Percentiles rank a stretch among this genome's conserved stretches.
These are phyloP conservation scores for Zopfochytrium polystomum DNA, from an alignment of 371 early-diverging fungal species.

Conservation along the genomic window DNA sequence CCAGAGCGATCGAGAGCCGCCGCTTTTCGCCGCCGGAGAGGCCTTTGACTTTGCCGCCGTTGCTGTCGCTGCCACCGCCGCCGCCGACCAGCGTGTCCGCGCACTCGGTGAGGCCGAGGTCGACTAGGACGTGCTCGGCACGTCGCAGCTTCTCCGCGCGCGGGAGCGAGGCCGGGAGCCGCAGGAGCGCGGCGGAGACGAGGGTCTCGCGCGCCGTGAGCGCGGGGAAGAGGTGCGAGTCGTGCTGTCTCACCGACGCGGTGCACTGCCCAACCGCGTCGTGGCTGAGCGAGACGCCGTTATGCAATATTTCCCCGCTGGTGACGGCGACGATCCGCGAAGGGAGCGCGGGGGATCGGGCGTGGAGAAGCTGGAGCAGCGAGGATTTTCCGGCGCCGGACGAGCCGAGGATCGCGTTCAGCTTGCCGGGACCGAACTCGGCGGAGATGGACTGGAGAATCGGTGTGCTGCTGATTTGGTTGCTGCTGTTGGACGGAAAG, in stretches of 20 bases:
- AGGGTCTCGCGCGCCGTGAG: slow-evolving; percentile 42
- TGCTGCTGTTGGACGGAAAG: no score
- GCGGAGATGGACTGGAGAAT: slow-evolving; percentile 58
- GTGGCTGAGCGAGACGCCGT: slow-evolving; percentile 15
- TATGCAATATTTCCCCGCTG: slow-evolving; percentile 30
- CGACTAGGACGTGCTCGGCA: slow-evolving; percentile 39
- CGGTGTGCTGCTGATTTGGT: no score
- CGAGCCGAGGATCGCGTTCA: slow-evolving; percentile 74
- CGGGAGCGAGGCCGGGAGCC: slow-evolving; percentile 31
- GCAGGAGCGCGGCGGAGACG: slow-evolving; percentile 32
- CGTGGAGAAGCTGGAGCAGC: slow-evolving; percentile 59
- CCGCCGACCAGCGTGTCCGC: slow-evolving; percentile 41
- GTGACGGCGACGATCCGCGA: slow-evolving; percentile 10
- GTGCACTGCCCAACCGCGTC: slow-evolving; percentile 1
- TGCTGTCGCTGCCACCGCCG: no score
- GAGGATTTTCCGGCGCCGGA: slow-evolving; percentile 81
- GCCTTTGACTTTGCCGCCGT: slow-evolving; percentile 32
- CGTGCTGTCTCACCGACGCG: slow-evolving; percentile 40
- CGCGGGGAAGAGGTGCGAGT: slow-evolving; percentile 40
- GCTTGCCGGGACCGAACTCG: slow-evolving; percentile 57
- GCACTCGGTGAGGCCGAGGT: slow-evolving; percentile 40
- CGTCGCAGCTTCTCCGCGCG: slow-evolving; percentile 34
- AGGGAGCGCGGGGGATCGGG: slow-evolving; percentile 13
- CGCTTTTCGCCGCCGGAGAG: slow-evolving; percentile 58
- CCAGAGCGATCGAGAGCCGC: slow-evolving; percentile 48